Evolutionary conservation across 2,329 filamentous ascomycete genomes (phyloP).

Genomic region (Leptodontidium sp.): DNA sequence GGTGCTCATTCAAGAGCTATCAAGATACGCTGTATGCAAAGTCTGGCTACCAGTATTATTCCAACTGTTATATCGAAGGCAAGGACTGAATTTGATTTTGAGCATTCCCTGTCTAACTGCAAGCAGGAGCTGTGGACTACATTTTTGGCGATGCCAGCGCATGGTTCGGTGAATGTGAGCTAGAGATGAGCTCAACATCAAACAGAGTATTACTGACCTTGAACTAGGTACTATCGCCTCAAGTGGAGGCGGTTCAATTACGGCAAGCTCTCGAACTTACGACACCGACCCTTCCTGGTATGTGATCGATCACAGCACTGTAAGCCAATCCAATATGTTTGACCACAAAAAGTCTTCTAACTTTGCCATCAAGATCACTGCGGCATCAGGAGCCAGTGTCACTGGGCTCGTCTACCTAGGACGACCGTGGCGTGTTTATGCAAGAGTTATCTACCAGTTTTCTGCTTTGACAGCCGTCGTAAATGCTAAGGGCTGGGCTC

Average conservation of each 20-base stretch:
- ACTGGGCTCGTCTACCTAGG: conserved; percentile 10
- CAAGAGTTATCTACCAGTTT: conserved; percentile 13
- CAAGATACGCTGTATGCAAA: conserved; percentile 16
- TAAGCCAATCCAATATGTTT: too few relatives aligned
- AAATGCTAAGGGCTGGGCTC: conserved; percentile 13
- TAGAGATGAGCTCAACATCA: conserved; percentile 7
- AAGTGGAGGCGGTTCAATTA: conserved; percentile 20
- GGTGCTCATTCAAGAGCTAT: conserved; percentile 16
- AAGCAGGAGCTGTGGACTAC: conserved; percentile 1
- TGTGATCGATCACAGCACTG: too few relatives aligned
- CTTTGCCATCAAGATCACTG: conserved; percentile 10
- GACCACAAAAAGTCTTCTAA: background rate
- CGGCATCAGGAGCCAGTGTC: conserved; percentile 14
- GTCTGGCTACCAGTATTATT: conserved; percentile 16
- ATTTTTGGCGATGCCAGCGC: conserved; percentile 16
- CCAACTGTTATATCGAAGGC: conserved; percentile 18
- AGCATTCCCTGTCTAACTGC: too few relatives aligned
- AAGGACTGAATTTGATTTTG: background rate
- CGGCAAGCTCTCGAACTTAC: too few relatives aligned
- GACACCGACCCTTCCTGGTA: too few relatives aligned
- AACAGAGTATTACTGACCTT: conserved; percentile 1
- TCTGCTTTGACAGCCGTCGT: conserved; percentile 11
- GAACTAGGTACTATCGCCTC: conserved; percentile 40
- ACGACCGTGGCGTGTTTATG: conserved; percentile 17
- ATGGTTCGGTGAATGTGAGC: conserved; percentile 17